Evolutionary conservation across 1,284 basidiomycete genomes (phyloP), one percentile per base, ranked within the genome.

Genomic region (Psilocybe mexicana): DNA sequence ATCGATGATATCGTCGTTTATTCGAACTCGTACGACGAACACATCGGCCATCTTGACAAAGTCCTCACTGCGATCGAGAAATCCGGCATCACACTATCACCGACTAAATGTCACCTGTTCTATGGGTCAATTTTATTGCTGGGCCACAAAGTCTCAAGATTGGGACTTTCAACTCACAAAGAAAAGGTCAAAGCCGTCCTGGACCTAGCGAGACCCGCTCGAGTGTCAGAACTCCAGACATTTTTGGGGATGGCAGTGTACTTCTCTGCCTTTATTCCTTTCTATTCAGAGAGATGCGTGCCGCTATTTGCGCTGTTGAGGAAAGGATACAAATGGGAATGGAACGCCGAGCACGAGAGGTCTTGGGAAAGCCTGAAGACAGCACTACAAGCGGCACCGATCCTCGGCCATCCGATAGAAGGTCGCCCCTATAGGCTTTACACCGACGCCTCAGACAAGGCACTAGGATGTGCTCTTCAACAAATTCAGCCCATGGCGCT

Each of bases 401-500:
- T 77, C 0, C 50, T 66, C 18, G 74, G 66, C 7, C 68, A 77
- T 55, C 63, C 75, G 0, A 63, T 69, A 0, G 61, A 59, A 30
- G 72, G 67, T 3, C n/a, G 3, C 24, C 71, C 72, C 0, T 77
- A 76, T 54, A 50, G 72, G 4, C 35, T 76, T 0, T 78, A 78
- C 52, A 73, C 72, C 0, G 76, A 78, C 58, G 73, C 76, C 0
- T 77, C 66, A 24, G 76, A 76, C 49, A 62, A 64, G 14, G 75
- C 67, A 0, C 25, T 77, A 6, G 75, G 65, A 0, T 63, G 64
- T 1, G 68, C 66, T 4, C 58, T 78, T 14, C 76, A 78, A 43
- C 76, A 78, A 57, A 66, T 76, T 4, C 76, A 78, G 57, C 67
- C 69, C 0, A 74, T 79, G 3, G 4, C 7, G n/a, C 54, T 78